phyloP scores from a whole-genome alignment of 768 basidiomycete genomes.

The Daedalea quercina region DNA sequence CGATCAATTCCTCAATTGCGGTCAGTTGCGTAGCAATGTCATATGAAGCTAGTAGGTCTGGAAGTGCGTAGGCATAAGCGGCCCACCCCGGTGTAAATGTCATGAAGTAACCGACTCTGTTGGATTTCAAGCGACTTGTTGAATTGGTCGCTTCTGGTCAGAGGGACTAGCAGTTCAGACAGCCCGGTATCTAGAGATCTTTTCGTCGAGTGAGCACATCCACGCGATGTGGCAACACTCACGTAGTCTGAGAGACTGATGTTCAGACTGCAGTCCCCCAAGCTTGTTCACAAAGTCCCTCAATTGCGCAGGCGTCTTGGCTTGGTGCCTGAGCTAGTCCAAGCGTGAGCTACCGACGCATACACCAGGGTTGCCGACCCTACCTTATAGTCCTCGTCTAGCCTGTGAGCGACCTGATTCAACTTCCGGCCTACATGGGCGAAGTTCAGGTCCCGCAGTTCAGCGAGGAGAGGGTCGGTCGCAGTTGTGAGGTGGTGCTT shows the following conservation, averaged over 20 bases:
- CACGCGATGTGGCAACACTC: constrained; percentile 27
- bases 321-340: constrained; percentile 68
- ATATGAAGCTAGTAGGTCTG: constrained; percentile 93
- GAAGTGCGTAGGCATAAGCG: background rate
- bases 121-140: constrained; percentile 92
- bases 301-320: constrained; percentile 87
- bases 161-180: constrained; percentile 84
- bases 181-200: constrained; percentile 72
- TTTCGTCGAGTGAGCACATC: constrained; percentile 3
- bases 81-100: background rate
- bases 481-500: constrained; percentile 78
- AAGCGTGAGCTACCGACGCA: constrained; percentile 1
- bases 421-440: constrained; percentile 79
- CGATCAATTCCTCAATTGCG: constrained; percentile 88
- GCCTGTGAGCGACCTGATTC: constrained; percentile 71
- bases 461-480: constrained; percentile 75
- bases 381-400: constrained; percentile 93
- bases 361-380: constrained; percentile 4
- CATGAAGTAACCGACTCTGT: constrained; percentile 58
- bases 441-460: constrained; percentile 89
- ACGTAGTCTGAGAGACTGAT: constrained; percentile 87
- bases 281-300: constrained; percentile 94
- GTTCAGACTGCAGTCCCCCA: constrained; percentile 87
- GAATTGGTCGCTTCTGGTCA: constrained; percentile 83
- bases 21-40: constrained; percentile 72